Conservation (phyloP, 2,329 filamentous ascomycete species). For the Trichothecium sympodiale region DNA sequence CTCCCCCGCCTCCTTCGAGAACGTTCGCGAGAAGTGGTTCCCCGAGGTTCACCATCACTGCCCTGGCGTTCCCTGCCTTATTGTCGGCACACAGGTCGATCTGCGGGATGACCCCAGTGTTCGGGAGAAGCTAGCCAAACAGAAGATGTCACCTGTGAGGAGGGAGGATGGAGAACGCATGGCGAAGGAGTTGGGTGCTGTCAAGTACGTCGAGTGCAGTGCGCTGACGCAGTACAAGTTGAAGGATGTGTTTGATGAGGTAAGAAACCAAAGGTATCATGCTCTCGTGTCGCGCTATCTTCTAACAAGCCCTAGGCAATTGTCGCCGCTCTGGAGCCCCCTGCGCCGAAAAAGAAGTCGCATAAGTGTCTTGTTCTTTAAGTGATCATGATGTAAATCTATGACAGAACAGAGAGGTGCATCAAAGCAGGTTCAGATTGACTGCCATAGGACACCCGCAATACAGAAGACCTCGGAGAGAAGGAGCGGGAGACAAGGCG, state of each 20-base stretch:
- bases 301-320: conserved; percentile 55
- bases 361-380: conserved; percentile 62
- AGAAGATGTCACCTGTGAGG: conserved; percentile 89
- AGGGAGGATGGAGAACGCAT: conserved; percentile 91
- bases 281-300: background rate
- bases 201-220: conserved; percentile 98
- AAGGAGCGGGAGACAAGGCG: background rate
- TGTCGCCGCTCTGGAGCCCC: conserved; percentile 86
- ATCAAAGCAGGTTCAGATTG: background rate
- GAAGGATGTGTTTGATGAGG: conserved; percentile 99
- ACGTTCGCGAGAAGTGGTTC: conserved; percentile 98
- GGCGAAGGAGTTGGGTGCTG: conserved; percentile 93
- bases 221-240: conserved; percentile 96
- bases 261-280: conserved; percentile 30
- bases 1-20: conserved; percentile 94
- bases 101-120: conserved; percentile 81
- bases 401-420: background rate
- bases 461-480: conserved; percentile 6
- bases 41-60: conserved; percentile 98
- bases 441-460: conserved; percentile 1
- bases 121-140: conserved; percentile 82
- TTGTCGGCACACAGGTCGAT: conserved; percentile 96
- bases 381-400: conserved; percentile 5
- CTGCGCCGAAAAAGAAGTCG: conserved; percentile 65
- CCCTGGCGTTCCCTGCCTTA: conserved; percentile 91